phyloP scores from a whole-genome alignment of 2,329 filamentous ascomycete species.

The Grosmannia serpens region DNA sequence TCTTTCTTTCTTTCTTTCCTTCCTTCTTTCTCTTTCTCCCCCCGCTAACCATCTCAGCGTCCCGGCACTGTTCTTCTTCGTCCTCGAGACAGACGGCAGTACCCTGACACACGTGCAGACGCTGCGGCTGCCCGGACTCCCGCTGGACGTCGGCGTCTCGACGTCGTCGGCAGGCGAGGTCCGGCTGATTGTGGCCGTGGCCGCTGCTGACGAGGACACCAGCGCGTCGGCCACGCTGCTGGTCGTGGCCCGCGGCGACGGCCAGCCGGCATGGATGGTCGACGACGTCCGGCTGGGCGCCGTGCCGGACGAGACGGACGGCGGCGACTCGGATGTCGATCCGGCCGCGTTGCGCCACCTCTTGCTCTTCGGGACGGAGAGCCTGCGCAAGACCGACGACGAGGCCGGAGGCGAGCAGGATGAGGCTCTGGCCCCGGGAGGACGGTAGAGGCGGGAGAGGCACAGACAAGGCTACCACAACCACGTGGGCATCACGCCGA shows the following conservation, averaged over 20 bases:
- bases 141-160: slow-evolving; percentile 39
- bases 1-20: neutral
- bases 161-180: slow-evolving; percentile 13
- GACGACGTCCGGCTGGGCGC: neutral
- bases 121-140: slow-evolving; percentile 43
- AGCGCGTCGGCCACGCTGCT: neutral
- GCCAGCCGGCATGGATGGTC: neutral
- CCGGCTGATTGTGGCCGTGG: slow-evolving; percentile 1
- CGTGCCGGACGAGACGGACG: slow-evolving; percentile 9
- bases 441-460: too few species aligned
- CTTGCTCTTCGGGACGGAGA: slow-evolving; percentile 34
- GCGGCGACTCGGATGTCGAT: slow-evolving; percentile 14
- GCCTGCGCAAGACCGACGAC: slow-evolving; percentile 32
- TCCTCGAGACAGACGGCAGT: slow-evolving; percentile 33
- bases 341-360: slow-evolving; percentile 26
- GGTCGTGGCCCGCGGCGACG: neutral
- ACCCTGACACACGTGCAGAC: slow-evolving; percentile 36
- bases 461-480: neutral
- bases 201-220: neutral
- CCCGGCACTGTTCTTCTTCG: slow-evolving; percentile 55
- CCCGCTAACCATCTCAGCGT: slow-evolving; percentile 24
- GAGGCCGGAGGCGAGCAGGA: slow-evolving; percentile 11
- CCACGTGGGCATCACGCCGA: too few species aligned
- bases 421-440: too few species aligned
- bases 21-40: neutral